phyloP scores from a whole-genome alignment of 2,329 filamentous ascomycete species.

The Talaromyces sp. region DNA sequence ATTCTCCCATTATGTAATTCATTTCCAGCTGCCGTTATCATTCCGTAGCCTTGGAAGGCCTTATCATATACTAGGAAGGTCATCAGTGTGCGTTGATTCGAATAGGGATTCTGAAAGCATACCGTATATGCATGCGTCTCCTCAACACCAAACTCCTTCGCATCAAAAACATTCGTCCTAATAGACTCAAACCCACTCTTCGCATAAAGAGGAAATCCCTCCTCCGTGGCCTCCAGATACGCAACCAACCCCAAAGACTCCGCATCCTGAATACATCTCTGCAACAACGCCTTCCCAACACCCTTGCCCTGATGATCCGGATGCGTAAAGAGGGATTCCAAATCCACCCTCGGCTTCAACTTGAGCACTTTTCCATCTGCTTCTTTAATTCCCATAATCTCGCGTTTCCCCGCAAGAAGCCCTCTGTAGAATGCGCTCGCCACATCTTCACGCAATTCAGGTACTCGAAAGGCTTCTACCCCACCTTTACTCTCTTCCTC shows the following conservation, averaged over 20 bases:
- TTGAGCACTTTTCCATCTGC: not conserved
- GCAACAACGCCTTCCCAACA: constrained; percentile 38
- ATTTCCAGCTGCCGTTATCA: not conserved
- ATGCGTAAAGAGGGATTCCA: constrained; percentile 7
- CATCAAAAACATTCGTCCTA: not conserved
- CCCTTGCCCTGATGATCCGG: constrained; percentile 37
- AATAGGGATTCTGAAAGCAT: not conserved
- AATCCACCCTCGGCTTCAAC: constrained; percentile 1
- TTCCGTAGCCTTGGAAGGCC: not conserved
- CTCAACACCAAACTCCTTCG: not conserved
- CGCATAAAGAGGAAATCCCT: not conserved
- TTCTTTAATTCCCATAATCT: not conserved
- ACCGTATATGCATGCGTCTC: not conserved
- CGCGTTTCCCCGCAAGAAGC: not conserved
- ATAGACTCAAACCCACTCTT: not conserved
- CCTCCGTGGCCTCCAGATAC: constrained; percentile 35
- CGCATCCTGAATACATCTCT: constrained; percentile 32
- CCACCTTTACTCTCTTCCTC: not conserved
- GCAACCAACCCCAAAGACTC: constrained; percentile 37
- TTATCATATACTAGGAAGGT: not conserved
- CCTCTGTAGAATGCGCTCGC: not conserved
- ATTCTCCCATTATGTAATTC: not conserved
- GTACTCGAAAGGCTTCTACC: not conserved
- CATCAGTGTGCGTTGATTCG: not conserved
- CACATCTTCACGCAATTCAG: not conserved